Evolutionary conservation across 176 grass and related monocot genomes (phyloP).

Genomic region (Rhipidocladum racemiflorum): DNA sequence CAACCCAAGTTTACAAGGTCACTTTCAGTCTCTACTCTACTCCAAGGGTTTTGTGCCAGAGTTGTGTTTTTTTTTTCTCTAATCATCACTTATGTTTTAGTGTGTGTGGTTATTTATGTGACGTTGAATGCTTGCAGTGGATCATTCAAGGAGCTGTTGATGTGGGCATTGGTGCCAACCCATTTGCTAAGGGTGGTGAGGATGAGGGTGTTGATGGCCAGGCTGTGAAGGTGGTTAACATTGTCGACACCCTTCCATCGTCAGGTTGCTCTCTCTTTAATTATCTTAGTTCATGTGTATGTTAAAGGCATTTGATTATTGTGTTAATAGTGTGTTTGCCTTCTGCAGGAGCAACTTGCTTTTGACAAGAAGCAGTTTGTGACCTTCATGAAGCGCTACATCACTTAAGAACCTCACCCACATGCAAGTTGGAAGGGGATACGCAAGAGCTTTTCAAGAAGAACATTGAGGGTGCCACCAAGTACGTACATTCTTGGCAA

Average conservation of each 20-base stretch:
- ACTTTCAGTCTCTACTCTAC: too few species aligned
- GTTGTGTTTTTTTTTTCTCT: too few species aligned
- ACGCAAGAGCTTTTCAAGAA: constrained; percentile 63
- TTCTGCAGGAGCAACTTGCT: constrained; percentile 70
- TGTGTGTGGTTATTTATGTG: background rate
- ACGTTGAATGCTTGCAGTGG: constrained; percentile 48
- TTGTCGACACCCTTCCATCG: constrained; percentile 90
- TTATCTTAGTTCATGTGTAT: background rate
- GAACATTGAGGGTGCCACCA: constrained; percentile 64
- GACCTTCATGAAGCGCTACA: constrained; percentile 73
- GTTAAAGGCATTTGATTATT: background rate
- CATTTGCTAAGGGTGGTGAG: constrained; percentile 70
- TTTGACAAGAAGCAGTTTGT: constrained; percentile 90
- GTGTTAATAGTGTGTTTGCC: background rate
- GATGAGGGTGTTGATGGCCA: constrained; percentile 75
- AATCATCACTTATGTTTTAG: too few species aligned
- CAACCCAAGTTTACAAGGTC: too few species aligned
- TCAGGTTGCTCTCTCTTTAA: constrained; percentile 36
- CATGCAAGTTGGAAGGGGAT: constrained; percentile 48
- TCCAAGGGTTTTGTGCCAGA: too few species aligned
- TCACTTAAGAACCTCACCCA: constrained; percentile 57
- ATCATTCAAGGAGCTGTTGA: constrained; percentile 63
- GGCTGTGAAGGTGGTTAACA: constrained; percentile 79
- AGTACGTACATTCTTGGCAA: constrained; percentile 77
- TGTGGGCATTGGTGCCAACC: constrained; percentile 93